Conservation (phyloP, 2,329 filamentous ascomycete genomes). For the Xylaria sp. region DNA sequence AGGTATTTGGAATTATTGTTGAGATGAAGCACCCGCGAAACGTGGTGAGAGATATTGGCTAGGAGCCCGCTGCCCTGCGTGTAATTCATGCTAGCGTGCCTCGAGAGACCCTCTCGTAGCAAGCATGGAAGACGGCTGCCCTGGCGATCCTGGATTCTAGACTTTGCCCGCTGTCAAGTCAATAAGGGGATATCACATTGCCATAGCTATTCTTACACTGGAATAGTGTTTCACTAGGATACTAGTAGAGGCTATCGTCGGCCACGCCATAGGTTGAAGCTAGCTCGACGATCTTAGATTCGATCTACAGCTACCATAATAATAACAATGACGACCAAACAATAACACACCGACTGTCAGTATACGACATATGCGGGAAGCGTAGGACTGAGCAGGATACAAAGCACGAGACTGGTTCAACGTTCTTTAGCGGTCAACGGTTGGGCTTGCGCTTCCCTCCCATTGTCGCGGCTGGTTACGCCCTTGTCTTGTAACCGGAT, state of each 20-base stretch:
- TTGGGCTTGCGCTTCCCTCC: constrained; percentile 20
- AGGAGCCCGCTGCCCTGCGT: constrained; percentile 10
- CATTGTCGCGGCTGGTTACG: constrained; percentile 33
- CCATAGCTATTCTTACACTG: constrained; percentile 5
- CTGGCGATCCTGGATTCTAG: constrained; percentile 39
- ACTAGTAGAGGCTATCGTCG: constrained; percentile 2
- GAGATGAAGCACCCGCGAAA: constrained; percentile 33
- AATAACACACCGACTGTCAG: not conserved
- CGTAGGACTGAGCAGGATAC: constrained; percentile 20
- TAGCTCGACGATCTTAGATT: not conserved
- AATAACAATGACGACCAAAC: not conserved
- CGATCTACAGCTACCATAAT: not conserved
- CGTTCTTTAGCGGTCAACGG: constrained; percentile 30
- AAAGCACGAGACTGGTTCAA: constrained; percentile 25
- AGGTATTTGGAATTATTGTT: constrained; percentile 37
- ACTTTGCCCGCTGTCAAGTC: constrained; percentile 7
- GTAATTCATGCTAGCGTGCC: constrained; percentile 31
- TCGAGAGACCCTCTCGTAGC: not conserved
- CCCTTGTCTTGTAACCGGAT: constrained; percentile 16
- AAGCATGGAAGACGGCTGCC: constrained; percentile 23
- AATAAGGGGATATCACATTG: not conserved
- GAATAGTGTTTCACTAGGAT: not conserved
- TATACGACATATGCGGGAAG: constrained; percentile 7
- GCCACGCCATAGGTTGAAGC: not conserved
- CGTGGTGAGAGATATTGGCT: constrained; percentile 34